Evolutionary conservation across 495 filamentous ascomycete species (phyloP), one percentile per base, ranked within the genome.

Genomic region (Hyaloscypha hepaticicola): DNA sequence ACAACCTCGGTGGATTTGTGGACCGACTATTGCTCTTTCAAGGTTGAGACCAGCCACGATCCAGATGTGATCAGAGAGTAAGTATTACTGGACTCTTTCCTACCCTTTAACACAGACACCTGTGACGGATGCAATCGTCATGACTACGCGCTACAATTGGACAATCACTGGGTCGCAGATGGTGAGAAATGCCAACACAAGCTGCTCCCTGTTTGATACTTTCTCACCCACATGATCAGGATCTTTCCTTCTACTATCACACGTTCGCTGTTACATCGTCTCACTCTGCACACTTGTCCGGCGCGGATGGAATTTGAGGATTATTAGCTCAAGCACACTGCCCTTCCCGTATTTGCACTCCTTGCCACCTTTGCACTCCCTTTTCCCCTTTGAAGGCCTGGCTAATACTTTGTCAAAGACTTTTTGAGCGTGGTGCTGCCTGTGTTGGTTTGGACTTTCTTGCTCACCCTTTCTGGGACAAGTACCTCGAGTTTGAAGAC

Each of bases 31-130:
- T 98, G 94, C 80, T 82, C 85, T 67, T 98, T 98, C 85, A 99
- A 99, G 76, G 90, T 92, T 75, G 92, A 97, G 68, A 98, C 96
- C 55, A 94, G 89, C 69, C 95, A 99, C 80, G 92, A 96, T 70
- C 81, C 90, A 63, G 90, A 96, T 72, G 84, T 94, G 75, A 96
- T 97, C 79, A 89, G 96, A 97, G 95, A 98, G 95, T 99, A 96
- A 97, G 95, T 98, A 77, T 71, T 45, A 77, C 71, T 73, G 80
- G 78, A 80, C 78, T 75, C 77, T 89, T 92, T 90, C 83, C 84
- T 88, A 87, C 84, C 85, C 81, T 80, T 66, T 83, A 81, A 84
- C 82, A 68, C 72, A 70, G 74, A 64, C 63, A 59, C 55, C 52
- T 71, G 70, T 73, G 74, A 74, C 73, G 64, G 58, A 60, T 68